phyloP scores from a whole-genome alignment of 176 grass and related monocot species.

The Olyra latifolia region DNA sequence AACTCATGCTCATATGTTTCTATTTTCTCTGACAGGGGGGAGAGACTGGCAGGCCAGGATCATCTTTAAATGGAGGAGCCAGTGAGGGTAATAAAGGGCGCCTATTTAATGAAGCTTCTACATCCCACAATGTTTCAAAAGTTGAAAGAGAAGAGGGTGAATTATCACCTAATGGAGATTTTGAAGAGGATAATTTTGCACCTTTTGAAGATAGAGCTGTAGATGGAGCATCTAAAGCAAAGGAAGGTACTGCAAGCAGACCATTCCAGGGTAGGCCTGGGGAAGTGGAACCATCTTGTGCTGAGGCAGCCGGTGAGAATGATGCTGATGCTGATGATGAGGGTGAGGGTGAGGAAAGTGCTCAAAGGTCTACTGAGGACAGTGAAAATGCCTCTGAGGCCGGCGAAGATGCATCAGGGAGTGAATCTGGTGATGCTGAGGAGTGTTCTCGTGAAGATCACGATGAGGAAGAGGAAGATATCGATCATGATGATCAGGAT shows the following conservation, averaged over 20 bases:
- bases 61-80: constrained; percentile 49
- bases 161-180: constrained; percentile 92
- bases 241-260: constrained; percentile 57
- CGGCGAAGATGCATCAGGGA: constrained; percentile 86
- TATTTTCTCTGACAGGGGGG: constrained; percentile 37
- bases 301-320: constrained; percentile 73
- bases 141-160: constrained; percentile 99
- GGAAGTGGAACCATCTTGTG: constrained; percentile 44
- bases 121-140: constrained; percentile 51
- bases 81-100: constrained; percentile 53
- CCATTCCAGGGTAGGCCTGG: constrained; percentile 52
- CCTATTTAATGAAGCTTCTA: constrained; percentile 48
- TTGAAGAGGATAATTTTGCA: constrained; percentile 91
- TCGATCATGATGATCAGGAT: constrained; percentile 82
- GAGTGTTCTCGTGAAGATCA: constrained; percentile 91
- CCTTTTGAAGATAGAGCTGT: constrained; percentile 58
- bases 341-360: constrained; percentile 84
- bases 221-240: constrained; percentile 44
- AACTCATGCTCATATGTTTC: constrained; percentile 6
- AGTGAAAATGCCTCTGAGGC: constrained; percentile 96
- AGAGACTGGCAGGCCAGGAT: constrained; percentile 27
- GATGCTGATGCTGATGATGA: constrained; percentile 91
- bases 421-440: constrained; percentile 91
- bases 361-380: constrained; percentile 87
- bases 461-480: constrained; percentile 92